A percentile compares a stretch with the other conserved stretches of the same genome.
Evolutionary conservation across 805 yeast genomes (phyloP).

Genomic region (Ogataea paradorogensis): DNA sequence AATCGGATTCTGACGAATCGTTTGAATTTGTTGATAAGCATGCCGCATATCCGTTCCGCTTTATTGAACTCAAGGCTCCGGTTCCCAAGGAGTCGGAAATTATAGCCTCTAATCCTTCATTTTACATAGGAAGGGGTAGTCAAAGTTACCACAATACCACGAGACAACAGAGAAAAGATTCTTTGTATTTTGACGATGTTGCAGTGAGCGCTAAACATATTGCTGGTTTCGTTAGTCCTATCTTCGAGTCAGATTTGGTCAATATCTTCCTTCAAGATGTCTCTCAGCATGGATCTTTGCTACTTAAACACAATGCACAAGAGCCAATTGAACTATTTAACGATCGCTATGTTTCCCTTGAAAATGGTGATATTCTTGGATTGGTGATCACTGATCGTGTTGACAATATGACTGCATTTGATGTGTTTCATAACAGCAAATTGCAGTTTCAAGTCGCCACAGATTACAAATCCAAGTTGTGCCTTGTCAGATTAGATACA

Average conservation of each 20-base stretch:
- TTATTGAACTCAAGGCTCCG: not conserved
- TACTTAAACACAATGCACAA: slow-evolving; percentile 5
- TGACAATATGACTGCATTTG: not conserved
- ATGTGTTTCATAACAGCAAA: slow-evolving; percentile 23
- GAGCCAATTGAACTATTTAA: not conserved
- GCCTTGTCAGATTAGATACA: slow-evolving; percentile 18
- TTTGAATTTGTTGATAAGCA: not conserved
- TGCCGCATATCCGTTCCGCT: slow-evolving; percentile 10
- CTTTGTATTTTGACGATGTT: slow-evolving; percentile 22
- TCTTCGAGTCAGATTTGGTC: not conserved
- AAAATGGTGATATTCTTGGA: slow-evolving; percentile 24
- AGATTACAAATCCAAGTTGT: slow-evolving; percentile 12
- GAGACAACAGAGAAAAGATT: slow-evolving; percentile 7
- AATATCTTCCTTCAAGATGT: slow-evolving; percentile 12
- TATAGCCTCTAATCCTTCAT: slow-evolving; percentile 5
- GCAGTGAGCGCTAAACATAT: slow-evolving; percentile 28
- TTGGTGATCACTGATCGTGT: slow-evolving; percentile 12
- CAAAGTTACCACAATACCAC: slow-evolving; percentile 4
- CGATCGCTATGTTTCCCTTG: not conserved
- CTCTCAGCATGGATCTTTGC: slow-evolving; percentile 22
- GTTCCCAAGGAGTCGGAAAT: slow-evolving; percentile 1
- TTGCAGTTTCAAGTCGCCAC: slow-evolving; percentile 23
- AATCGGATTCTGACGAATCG: not conserved
- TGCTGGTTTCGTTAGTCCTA: slow-evolving; percentile 9
- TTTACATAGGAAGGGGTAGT: slow-evolving; percentile 28